Percentiles rank a stretch among this genome's conserved stretches.
Conservation (phyloP, 306 rosid genomes). For the Mimosa bimucronata region DNA sequence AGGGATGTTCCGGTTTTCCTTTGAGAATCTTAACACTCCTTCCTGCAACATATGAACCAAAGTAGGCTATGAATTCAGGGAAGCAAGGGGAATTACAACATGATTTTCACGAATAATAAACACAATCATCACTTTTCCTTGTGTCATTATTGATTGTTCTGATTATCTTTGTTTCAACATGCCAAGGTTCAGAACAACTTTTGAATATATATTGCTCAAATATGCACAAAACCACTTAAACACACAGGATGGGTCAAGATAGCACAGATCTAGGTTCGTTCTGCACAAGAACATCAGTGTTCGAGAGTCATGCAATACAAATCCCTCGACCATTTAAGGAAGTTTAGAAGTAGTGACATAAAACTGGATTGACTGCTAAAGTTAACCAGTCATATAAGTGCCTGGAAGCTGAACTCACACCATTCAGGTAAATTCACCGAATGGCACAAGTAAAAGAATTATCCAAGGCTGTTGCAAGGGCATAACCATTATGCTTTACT, state of each 20-base stretch:
- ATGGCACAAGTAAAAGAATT: slow-evolving; percentile 27
- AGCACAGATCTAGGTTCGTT: slow-evolving; percentile 23
- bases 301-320: background rate
- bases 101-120: background rate
- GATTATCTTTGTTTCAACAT: slow-evolving; percentile 6
- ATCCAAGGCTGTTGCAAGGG: slow-evolving; percentile 15
- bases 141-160: background rate
- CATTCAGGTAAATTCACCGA: slow-evolving; percentile 3
- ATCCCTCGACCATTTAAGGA: background rate
- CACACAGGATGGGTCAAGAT: slow-evolving; percentile 8
- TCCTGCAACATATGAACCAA: slow-evolving; percentile 53
- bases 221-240: slow-evolving; percentile 21
- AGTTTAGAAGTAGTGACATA: slow-evolving; percentile 13
- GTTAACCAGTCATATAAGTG: slow-evolving; percentile 6
- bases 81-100: slow-evolving; percentile 7
- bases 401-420: slow-evolving; percentile 11
- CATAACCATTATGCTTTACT: background rate
- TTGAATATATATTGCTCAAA: slow-evolving; percentile 1
- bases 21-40: slow-evolving; percentile 54
- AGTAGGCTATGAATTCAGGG: slow-evolving; percentile 17
- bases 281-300: background rate
- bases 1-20: slow-evolving; percentile 41
- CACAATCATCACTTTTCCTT: background rate
- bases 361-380: slow-evolving; percentile 9
- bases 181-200: slow-evolving; percentile 20